Conservation (phyloP, 2,329 filamentous ascomycete species). For the Lachnellula occidentalis region DNA sequence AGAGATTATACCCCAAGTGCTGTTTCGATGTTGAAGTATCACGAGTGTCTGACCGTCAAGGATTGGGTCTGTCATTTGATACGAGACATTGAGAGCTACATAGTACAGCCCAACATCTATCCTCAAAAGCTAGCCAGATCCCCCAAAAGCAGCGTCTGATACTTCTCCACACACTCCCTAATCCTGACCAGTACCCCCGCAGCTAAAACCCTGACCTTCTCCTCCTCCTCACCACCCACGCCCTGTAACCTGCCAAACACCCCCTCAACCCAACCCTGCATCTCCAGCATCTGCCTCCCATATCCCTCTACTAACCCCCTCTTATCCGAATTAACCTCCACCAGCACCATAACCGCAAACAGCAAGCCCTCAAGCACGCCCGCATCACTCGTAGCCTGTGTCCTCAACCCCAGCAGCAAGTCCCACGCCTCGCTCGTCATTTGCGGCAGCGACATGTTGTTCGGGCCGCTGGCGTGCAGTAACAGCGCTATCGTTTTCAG, state of each 20-base stretch:
- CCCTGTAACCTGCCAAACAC: conserved; percentile 56
- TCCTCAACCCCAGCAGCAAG: conserved; percentile 68
- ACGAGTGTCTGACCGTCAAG: too few species aligned
- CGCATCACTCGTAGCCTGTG: conserved; percentile 54
- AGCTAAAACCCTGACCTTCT: conserved; percentile 71
- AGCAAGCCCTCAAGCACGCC: conserved; percentile 68
- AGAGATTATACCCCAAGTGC: too few species aligned
- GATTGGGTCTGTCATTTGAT: too few species aligned
- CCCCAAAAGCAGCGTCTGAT: conserved; percentile 71
- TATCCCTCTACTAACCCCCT: conserved; percentile 67
- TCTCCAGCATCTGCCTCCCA: conserved; percentile 75
- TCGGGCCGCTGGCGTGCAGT: conserved; percentile 76
- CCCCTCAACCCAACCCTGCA: conserved; percentile 74
- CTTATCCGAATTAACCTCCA: conserved; percentile 77
- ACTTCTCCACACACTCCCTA: conserved; percentile 76
- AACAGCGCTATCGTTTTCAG: conserved; percentile 82
- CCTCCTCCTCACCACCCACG: conserved; percentile 58
- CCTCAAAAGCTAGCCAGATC: conserved; percentile 45
- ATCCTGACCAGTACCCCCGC: conserved; percentile 73
- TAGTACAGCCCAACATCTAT: background rate
- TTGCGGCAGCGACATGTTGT: conserved; percentile 67
- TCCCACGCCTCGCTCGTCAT: conserved; percentile 83
- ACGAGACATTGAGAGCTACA: too few species aligned
- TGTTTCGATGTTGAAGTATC: too few species aligned
- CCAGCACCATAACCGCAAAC: conserved; percentile 69